phyloP scores from a whole-genome alignment of 768 basidiomycete genomes.

The Hypsizygus marmoreus region DNA sequence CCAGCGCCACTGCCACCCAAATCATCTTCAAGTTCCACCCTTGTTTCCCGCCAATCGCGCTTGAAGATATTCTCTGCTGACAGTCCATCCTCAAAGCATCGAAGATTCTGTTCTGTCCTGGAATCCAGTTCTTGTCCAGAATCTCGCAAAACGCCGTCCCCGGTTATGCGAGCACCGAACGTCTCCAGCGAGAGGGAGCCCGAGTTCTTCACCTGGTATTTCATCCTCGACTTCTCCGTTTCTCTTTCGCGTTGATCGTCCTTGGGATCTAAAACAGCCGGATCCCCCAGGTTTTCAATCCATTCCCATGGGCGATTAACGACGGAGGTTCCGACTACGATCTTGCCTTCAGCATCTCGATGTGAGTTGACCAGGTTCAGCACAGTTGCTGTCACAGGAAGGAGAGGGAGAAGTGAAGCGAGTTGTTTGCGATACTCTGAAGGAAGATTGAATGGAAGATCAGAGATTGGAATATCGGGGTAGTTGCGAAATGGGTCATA shows the following conservation, averaged over 20 bases:
- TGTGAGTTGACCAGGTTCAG: conserved; percentile 60
- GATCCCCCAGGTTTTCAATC: conserved; percentile 76
- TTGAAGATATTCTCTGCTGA: conserved; percentile 64
- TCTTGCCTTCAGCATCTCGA: conserved; percentile 53
- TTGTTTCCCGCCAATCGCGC: conserved; percentile 78
- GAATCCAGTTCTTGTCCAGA: conserved; percentile 30
- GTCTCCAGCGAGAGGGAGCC: conserved; percentile 72
- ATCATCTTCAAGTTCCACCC: conserved; percentile 45
- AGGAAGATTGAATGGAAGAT: conserved; percentile 60
- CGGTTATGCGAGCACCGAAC: conserved; percentile 67
- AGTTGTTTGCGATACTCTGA: conserved; percentile 59
- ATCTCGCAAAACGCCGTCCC: conserved; percentile 49
- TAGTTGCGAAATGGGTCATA: conserved; percentile 70
- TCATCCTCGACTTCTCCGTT: conserved; percentile 34
- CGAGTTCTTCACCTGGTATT: conserved; percentile 56
- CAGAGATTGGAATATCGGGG: conserved; percentile 49
- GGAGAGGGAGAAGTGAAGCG: conserved; percentile 56
- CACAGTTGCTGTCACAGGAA: conserved; percentile 52
- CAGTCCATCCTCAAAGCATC: conserved; percentile 68
- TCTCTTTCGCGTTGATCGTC: conserved; percentile 43
- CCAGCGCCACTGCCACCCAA: conserved; percentile 18
- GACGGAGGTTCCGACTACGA: conserved; percentile 53
- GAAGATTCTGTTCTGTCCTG: conserved; percentile 43
- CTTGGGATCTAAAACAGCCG: conserved; percentile 41
- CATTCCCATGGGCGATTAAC: conserved; percentile 86